These are phyloP conservation scores for Friedmanniomyces endolithicus DNA, from an alignment of 495 filamentous ascomycete genomes.

Conservation along the genomic window DNA sequence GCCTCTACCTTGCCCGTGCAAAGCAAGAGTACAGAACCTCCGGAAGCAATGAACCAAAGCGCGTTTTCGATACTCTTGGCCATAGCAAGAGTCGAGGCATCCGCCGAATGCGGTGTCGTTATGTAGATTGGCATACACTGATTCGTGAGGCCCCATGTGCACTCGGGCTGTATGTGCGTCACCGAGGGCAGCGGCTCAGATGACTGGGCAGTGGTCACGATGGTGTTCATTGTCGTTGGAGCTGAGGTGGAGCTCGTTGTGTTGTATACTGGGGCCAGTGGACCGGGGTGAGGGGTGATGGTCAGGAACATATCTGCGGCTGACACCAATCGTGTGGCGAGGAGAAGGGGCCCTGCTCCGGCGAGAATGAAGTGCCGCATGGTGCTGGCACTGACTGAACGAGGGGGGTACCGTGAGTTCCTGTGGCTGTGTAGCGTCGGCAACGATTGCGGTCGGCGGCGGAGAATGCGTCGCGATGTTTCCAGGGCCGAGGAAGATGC, in stretches of 20 bases:
- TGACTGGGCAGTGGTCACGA: background rate
- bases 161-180: background rate
- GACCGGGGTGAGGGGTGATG: background rate
- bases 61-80: background rate
- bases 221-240: background rate
- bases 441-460: too few relatives aligned
- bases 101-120: background rate
- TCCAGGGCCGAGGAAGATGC: too few relatives aligned
- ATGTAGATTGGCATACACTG: background rate
- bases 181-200: background rate
- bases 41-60: background rate
- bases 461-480: too few relatives aligned
- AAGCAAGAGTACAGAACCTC: background rate
- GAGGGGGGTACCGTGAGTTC: too few relatives aligned
- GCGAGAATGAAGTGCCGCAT: background rate
- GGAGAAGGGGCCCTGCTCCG: background rate
- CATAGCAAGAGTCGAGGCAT: background rate
- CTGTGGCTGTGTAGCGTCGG: too few relatives aligned
- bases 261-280: background rate
- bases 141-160: background rate
- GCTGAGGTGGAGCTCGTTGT: background rate
- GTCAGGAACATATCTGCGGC: background rate
- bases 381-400: background rate
- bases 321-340: background rate
- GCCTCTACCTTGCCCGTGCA: background rate